Conservation (phyloP, 2,329 filamentous ascomycete species). For the Rhinocladiella mackenziei region DNA sequence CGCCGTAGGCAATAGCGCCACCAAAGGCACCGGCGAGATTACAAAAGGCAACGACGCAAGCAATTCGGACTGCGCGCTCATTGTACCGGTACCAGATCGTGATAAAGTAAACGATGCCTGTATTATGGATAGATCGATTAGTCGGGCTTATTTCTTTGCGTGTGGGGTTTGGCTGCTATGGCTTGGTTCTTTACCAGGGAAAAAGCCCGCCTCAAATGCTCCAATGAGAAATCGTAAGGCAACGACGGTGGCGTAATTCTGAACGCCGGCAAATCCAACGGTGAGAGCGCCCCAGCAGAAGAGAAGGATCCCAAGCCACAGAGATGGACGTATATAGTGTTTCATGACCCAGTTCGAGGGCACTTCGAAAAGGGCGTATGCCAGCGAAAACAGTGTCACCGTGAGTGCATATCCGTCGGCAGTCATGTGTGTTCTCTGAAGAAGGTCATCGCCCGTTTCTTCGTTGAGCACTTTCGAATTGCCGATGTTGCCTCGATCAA, state of each 20-base stretch:
- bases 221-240: conserved; percentile 49
- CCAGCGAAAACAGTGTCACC: conserved; percentile 47
- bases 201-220: conserved; percentile 50
- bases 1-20: conserved; percentile 38
- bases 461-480: conserved; percentile 65
- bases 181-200: conserved; percentile 35
- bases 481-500: conserved; percentile 65
- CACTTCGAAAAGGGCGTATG: conserved; percentile 49
- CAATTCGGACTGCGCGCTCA: conserved; percentile 57
- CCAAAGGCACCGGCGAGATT: conserved; percentile 54
- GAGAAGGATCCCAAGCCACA: conserved; percentile 51
- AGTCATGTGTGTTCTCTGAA: conserved; percentile 59
- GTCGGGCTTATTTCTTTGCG: neutral
- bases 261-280: conserved; percentile 45
- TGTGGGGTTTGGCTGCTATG: neutral
- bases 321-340: conserved; percentile 29
- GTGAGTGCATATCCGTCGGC: conserved; percentile 57
- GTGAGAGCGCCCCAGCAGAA: conserved; percentile 48
- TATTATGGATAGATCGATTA: neutral
- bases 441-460: conserved; percentile 57
- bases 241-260: conserved; percentile 44
- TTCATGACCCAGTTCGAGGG: conserved; percentile 51
- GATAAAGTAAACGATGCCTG: conserved; percentile 45
- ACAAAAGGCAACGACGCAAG: conserved; percentile 51
- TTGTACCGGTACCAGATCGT: conserved; percentile 56